phyloP scores from a whole-genome alignment of 2,329 filamentous ascomycete genomes.

The Gyromitra esculenta region DNA sequence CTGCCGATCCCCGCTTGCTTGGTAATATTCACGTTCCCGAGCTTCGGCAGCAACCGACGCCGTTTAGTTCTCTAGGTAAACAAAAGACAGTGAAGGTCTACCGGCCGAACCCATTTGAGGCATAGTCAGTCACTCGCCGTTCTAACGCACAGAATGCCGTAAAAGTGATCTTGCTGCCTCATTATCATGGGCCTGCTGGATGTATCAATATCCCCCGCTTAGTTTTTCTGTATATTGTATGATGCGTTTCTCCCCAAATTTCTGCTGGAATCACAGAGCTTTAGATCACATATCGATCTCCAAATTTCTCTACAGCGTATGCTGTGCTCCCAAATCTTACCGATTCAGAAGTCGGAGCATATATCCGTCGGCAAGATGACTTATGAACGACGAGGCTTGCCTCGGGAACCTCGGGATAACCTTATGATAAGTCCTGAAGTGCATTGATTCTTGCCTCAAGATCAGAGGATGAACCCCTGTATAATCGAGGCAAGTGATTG shows the following conservation, averaged over 20 bases:
- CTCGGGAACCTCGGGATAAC: not conserved
- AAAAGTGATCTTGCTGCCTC: not conserved
- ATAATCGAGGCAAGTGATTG: not conserved
- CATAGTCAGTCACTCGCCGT: slow-evolving; percentile 28
- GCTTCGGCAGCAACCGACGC: slow-evolving; percentile 26
- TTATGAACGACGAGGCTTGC: not conserved
- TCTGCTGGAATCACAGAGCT: not conserved
- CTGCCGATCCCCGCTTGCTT: slow-evolving; percentile 18
- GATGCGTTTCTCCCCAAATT: not conserved
- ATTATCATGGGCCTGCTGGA: not conserved
- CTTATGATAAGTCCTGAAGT: not conserved
- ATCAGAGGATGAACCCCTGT: not conserved
- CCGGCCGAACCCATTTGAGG: not conserved
- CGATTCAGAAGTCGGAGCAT: no score
- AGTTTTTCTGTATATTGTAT: not conserved
- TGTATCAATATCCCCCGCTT: not conserved
- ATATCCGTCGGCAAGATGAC: no score
- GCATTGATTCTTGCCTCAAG: not conserved
- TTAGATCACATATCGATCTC: not conserved
- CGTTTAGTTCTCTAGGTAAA: not conserved
- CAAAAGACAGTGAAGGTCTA: slow-evolving; percentile 10
- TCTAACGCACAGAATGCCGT: not conserved
- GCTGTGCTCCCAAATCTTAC: no score
- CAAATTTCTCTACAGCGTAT: not conserved
- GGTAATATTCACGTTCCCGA: not conserved